phyloP scores from a whole-genome alignment of 2,329 filamentous ascomycete species.

The Incumbomyces delicatus region DNA sequence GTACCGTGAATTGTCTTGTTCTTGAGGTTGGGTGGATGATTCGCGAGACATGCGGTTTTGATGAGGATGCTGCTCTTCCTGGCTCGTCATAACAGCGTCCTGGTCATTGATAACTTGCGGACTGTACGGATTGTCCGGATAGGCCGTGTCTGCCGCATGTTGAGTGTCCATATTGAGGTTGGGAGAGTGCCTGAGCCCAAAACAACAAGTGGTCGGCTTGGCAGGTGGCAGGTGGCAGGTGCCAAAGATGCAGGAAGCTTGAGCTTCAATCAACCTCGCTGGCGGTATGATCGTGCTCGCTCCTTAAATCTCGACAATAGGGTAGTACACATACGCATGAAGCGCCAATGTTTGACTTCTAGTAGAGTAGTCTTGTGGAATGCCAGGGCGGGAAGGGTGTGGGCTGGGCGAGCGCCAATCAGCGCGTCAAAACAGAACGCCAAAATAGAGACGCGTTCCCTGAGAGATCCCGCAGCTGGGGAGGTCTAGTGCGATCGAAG shows the following conservation, averaged over 20 bases:
- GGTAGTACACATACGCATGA: not conserved
- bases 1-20: conserved; percentile 30
- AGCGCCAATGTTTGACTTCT: not conserved
- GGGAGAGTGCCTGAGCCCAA: too few relatives aligned
- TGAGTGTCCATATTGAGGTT: conserved; percentile 8
- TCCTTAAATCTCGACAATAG: not conserved
- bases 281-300: not conserved
- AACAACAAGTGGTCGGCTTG: not conserved
- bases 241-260: not conserved
- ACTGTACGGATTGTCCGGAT: conserved; percentile 17
- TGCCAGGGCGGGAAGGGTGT: not conserved
- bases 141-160: not conserved
- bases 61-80: conserved; percentile 13
- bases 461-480: too few relatives aligned
- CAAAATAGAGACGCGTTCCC: conserved; percentile 5
- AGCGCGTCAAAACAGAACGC: not conserved
- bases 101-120: conserved; percentile 20
- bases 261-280: not conserved
- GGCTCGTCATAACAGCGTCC: conserved; percentile 10
- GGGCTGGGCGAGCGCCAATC: conserved; percentile 1
- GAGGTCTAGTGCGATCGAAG: too few relatives aligned
- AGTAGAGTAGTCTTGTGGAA: not conserved
- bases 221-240: not conserved
- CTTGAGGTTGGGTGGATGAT: conserved; percentile 34
- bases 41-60: conserved; percentile 22